Base-by-base conservation (phyloP, 345 rosid species). In the Boechera stricta region DNA sequence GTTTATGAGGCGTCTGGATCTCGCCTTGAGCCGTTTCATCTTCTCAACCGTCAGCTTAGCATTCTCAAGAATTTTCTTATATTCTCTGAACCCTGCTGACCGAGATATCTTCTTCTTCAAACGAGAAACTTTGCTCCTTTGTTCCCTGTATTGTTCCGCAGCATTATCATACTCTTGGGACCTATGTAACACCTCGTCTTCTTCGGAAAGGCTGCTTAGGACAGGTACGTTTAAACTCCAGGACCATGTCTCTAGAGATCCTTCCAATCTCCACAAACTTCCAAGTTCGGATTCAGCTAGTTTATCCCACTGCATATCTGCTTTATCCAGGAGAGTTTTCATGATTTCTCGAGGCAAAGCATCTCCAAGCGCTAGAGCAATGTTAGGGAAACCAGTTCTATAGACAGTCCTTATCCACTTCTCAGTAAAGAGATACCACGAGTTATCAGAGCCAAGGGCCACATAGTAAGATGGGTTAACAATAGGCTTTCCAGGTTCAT, bases 141-240 rank as follows among this genome's bases (percentile, higher is more conserved):
- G 95, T 38, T 85, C 81, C 80, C 77, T 90, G 86, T 93, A 93
- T 31, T 55, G 81, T 60, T 88, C 91, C 1, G 84, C 74, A 5
- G 93, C 89, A 28, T 87, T 87, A 58, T 75, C 83, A 69, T 86
- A 90, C 73, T 81, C 91, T 72, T 81, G 79, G 16, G 95, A 90
- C 85, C 77, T 80, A 69, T 75, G 86, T 41, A 86, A 75, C 45
- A 82, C 82, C 71, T 90, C 96, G 63, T 92, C 95, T 52, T 74
- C 83, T 56, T 90, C 94, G 0, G 90, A 87, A 62, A 94, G 90
- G 75, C 97, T 92, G 77, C 82, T 89, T 75, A 94, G 79, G 79
- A 94, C 95, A 1, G 98, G 98, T 64, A 92, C 98, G 67, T 92
- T 90, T 81, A 92, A 83, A 76, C 97, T 90, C 99, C 99, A 94